Base-by-base conservation (phyloP, 192 early-diverging fungal species). In the Paraglomus occultum region DNA sequence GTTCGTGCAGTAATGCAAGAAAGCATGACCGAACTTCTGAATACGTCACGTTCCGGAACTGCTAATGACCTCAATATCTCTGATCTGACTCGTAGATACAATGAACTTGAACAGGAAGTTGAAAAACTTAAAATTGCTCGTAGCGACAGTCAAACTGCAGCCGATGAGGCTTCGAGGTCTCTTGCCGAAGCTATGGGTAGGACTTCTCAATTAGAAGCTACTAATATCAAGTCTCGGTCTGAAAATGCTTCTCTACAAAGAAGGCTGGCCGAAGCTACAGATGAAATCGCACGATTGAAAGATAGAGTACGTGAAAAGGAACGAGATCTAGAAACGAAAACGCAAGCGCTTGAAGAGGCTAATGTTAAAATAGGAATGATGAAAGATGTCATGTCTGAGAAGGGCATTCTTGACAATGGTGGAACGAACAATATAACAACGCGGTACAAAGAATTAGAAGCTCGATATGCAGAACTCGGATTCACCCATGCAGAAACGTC, bases 351-450 rank as follows among this genome's bases (percentile, higher is more conserved):
- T 51, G 85, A 87, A 51, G 82, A 80, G 57, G 74, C 74, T 47
- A 77, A 83, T 57, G 76, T 79, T 6, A 77, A 84, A 50, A 42
- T 84, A 3, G 71, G 73, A 7, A 77, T 86, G 76, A 78, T 86
- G 71, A 73, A 73, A 40, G 72, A 75, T 5, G 74, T 77, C 22
- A 76, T 80, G 72, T 73, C 71, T 18, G 75, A 80, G 20, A 80
- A 76, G 54, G 82, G 82, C 20, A 72, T 83, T 39, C 67, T 79
- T 60, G 77, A 78, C 0, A 74, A 80, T 62, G 65, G 20, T 67
- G 31, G 31, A 31, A 39, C 10, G 48, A 51, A 45, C 59, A 49
- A 3, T 47, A 18, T 67, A 8, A 18, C 73, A 23, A 45, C 11
- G 20, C 59, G 51, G 6, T 49, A 70, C 17, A 58, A 71, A 63